Base-by-base conservation (phyloP, 2,329 filamentous ascomycete genomes). In the Coniochaeta sp. region DNA sequence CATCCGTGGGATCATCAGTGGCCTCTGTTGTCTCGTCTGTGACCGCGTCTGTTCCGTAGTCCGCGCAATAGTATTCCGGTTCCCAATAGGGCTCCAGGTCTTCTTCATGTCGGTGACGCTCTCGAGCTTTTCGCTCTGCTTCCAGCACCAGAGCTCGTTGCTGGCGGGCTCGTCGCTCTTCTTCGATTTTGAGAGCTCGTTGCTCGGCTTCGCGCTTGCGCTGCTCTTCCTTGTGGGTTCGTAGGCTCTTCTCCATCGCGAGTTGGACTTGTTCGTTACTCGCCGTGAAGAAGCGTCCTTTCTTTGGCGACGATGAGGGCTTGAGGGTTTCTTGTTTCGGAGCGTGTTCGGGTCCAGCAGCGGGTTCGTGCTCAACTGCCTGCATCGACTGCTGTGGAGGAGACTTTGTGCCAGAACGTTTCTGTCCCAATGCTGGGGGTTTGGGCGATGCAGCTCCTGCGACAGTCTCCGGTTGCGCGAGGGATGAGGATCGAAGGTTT, bases 251-350 rank as follows among this genome's bases (percentile, higher is more conserved):
- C 52, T 66, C 61, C 12, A 67, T 58, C 9, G 62, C 62, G 18
- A 63, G 60, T 27, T 60, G 52, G 10, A 60, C 53, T 28, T 65
- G 61, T 3, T 59, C 56, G 13, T 57, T 56, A 38, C 61, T 67
- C 2, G 67, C 65, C 6, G 61, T 61, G 51, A 70, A 67, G 49
- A 69, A 65, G 6, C 61, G 64, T 26, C 63, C 66, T 3, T 63
- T 67, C 7, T 63, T 62, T 26, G 54, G 56, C 10, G 55, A 53
- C 9, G 32, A 38, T 2, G 45, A 48, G 7, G 45, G 26, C 26
- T 48, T 48, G 45, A 31, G 48, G 14, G 26, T 5, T 7, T 22
- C n/a, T 9, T 13, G 33, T 31, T 32, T 24, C 46, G 12, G 47
- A 46, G 24, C 6, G 18, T n/a, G 12, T 24, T 14, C n/a, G n/a